Percentiles rank a stretch among this genome's conserved stretches.
Conservation (phyloP, 2,329 filamentous ascomycete genomes). For the Ustilaginoidea virens region DNA sequence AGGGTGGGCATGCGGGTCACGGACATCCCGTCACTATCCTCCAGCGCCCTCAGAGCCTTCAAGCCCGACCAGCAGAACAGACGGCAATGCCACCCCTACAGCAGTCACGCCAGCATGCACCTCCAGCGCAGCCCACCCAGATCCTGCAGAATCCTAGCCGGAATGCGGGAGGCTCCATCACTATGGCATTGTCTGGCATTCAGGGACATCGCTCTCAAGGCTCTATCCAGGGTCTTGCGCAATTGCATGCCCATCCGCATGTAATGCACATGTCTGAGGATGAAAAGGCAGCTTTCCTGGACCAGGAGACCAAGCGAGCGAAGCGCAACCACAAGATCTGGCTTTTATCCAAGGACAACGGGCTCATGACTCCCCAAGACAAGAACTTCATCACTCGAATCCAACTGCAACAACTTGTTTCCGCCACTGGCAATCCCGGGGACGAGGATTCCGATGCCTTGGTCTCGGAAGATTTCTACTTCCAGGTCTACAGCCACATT, state of each 20-base stretch:
- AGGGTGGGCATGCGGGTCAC: slow-evolving; percentile 18
- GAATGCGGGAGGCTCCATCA: slow-evolving; percentile 31
- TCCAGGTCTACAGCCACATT: slow-evolving; percentile 93
- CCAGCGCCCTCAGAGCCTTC: slow-evolving; percentile 32
- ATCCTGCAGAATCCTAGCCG: slow-evolving; percentile 69
- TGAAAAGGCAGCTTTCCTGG: slow-evolving; percentile 68
- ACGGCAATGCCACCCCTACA: slow-evolving; percentile 10
- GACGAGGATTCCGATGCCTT: slow-evolving; percentile 68
- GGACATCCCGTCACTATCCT: slow-evolving; percentile 38
- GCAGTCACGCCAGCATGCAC: slow-evolving; percentile 16
- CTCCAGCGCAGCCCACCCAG: slow-evolving; percentile 48
- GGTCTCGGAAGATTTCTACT: slow-evolving; percentile 91
- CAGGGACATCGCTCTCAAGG: slow-evolving; percentile 32
- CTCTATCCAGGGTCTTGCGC: slow-evolving; percentile 24
- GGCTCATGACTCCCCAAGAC: slow-evolving; percentile 95
- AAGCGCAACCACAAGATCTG: slow-evolving; percentile 99
- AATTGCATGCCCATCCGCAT: slow-evolving; percentile 20
- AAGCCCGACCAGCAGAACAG: slow-evolving; percentile 14
- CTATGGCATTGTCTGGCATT: slow-evolving; percentile 19
- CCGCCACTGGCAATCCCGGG: slow-evolving; percentile 75
- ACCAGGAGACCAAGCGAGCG: slow-evolving; percentile 84
- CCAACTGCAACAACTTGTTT: slow-evolving; percentile 87
- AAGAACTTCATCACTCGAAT: slow-evolving; percentile 99
- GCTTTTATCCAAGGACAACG: slow-evolving; percentile 82
- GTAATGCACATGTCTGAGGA: slow-evolving; percentile 65